Evolutionary conservation across 805 yeast species (phyloP).

Genomic region (Starmerella stellata): DNA sequence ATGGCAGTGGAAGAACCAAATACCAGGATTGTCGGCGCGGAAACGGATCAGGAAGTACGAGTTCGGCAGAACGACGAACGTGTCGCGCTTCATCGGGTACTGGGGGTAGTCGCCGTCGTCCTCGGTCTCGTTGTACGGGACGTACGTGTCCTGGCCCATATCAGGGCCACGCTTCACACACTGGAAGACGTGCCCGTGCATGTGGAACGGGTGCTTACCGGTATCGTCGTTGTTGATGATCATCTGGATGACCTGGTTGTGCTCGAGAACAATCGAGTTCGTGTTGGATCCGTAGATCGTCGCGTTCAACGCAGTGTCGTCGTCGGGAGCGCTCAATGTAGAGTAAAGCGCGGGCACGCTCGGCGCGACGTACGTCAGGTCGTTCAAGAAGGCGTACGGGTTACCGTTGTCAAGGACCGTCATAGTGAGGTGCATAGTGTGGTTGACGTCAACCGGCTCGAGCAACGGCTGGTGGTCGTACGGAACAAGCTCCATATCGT

Average conservation of each 20-base stretch:
- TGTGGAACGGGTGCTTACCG: slow-evolving; percentile 93
- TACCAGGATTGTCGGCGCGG: slow-evolving; percentile 90
- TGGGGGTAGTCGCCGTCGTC: slow-evolving; percentile 41
- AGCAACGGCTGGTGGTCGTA: slow-evolving; percentile 33
- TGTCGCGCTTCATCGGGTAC: slow-evolving; percentile 72
- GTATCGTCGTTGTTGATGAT: slow-evolving; percentile 73
- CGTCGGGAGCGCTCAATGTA: slow-evolving; percentile 45
- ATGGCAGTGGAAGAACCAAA: slow-evolving; percentile 98
- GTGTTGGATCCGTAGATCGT: slow-evolving; percentile 71
- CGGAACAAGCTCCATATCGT: slow-evolving; percentile 67
- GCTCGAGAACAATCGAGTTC: slow-evolving; percentile 50
- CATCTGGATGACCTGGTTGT: slow-evolving; percentile 55
- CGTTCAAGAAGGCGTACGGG: slow-evolving; percentile 93
- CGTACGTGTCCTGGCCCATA: slow-evolving; percentile 37
- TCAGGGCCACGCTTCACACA: slow-evolving; percentile 43
- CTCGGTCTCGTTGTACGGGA: slow-evolving; percentile 36
- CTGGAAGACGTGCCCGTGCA: slow-evolving; percentile 90
- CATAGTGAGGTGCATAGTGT: slow-evolving; percentile 65
- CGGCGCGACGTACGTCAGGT: slow-evolving; percentile 58
- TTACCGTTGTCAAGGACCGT: slow-evolving; percentile 70
- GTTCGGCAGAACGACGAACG: slow-evolving; percentile 58
- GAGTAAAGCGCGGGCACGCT: slow-evolving; percentile 73
- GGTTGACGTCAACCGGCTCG: slow-evolving; percentile 47
- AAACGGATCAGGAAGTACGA: slow-evolving; percentile 76
- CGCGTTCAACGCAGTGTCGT: slow-evolving; percentile 32